Percentiles rank a stretch among this genome's conserved stretches.
Evolutionary conservation across 1,284 basidiomycete species (phyloP).

Genomic region (Puccinia novopanici): DNA sequence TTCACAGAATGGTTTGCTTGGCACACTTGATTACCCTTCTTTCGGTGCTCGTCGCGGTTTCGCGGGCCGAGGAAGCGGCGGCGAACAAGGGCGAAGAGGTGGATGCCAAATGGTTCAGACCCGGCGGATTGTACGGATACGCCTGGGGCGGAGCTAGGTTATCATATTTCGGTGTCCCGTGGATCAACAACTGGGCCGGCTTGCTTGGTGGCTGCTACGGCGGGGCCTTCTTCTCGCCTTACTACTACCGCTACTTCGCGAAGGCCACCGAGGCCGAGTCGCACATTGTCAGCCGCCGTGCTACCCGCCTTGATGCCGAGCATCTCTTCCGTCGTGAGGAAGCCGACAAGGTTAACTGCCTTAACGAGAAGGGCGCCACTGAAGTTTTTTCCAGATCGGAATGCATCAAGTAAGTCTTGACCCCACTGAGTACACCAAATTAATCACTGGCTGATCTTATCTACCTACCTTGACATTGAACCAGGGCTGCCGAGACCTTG

Average conservation of each 20-base stretch:
- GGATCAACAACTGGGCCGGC: background rate
- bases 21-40: background rate
- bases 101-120: background rate
- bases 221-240: background rate
- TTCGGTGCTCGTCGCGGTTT: background rate
- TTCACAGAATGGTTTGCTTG: background rate
- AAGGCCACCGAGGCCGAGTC: background rate
- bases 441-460: background rate
- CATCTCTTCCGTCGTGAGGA: background rate
- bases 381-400: background rate
- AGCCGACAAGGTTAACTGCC: background rate
- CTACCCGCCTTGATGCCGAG: background rate
- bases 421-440: too few species aligned
- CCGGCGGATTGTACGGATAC: too few species aligned
- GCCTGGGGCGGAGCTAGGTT: background rate
- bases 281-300: background rate
- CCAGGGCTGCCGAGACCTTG: constrained; percentile 16
- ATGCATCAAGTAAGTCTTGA: background rate
- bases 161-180: background rate
- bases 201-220: background rate
- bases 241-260: background rate
- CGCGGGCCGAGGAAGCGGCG: background rate
- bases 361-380: background rate
- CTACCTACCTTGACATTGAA: background rate
- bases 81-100: background rate